phyloP scores from a whole-genome alignment of 345 rosid genomes.

The Linum tenue region DNA sequence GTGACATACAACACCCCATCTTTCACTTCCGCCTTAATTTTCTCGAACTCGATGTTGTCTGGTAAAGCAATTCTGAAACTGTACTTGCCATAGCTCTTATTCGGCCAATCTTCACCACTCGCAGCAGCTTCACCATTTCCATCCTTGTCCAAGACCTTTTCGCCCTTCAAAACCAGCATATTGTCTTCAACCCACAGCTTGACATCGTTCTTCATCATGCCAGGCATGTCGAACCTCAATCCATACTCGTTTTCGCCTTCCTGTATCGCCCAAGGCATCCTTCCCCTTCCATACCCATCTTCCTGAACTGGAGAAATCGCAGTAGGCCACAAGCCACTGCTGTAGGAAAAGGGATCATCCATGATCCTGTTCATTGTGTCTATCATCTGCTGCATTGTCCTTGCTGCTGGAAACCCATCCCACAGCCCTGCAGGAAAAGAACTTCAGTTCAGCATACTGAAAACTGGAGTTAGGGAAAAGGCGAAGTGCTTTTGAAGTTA shows the following conservation, averaged over 20 bases:
- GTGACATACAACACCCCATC: conserved; percentile 27
- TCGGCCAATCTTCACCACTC: conserved; percentile 36
- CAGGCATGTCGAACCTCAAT: conserved; percentile 28
- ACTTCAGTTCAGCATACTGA: background rate
- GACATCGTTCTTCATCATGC: conserved; percentile 25
- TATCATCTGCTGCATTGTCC: conserved; percentile 22
- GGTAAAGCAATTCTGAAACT: conserved; percentile 51
- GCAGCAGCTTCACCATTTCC: conserved; percentile 1
- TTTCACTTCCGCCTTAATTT: conserved; percentile 50
- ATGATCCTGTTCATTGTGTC: conserved; percentile 20
- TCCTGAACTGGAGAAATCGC: background rate
- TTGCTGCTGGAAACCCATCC: conserved; percentile 16
- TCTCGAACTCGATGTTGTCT: conserved; percentile 49
- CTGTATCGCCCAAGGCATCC: conserved; percentile 27
- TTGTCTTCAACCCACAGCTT: conserved; percentile 25
- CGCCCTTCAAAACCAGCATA: conserved; percentile 24
- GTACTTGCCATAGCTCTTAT: conserved; percentile 50
- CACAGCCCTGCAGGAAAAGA: conserved; percentile 14
- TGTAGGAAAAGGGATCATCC: conserved; percentile 10
- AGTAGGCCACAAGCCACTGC: background rate
- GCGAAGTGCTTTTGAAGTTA: background rate
- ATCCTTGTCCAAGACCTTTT: conserved; percentile 6
- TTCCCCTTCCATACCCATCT: conserved; percentile 12
- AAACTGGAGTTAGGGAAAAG: no score
- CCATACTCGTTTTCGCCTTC: conserved; percentile 15